Evolutionary conservation across 495 filamentous ascomycete genomes (phyloP), one percentile per base, ranked within the genome.

Genomic region (Pyrenula aspistea): DNA sequence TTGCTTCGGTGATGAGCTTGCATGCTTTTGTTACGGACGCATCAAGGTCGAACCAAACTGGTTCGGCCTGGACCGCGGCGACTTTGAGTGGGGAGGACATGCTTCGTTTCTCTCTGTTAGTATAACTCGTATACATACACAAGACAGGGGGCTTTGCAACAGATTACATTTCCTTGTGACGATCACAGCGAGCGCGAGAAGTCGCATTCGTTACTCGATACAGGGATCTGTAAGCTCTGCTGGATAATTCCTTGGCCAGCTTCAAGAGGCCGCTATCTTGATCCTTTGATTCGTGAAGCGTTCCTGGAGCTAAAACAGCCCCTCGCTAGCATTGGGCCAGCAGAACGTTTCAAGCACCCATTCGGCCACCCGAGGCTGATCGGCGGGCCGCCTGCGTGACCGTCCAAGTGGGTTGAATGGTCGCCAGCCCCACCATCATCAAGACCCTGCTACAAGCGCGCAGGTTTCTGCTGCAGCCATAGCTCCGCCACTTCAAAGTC

Each of bases 21-120:
- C 70, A 73, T 2, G 78, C 80, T 59, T 83, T 84, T 2, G 62
- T 56, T 10, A 83, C 69, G 2, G 70, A 67, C 0, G 57, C 73
- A 0, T 67, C 60, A 1, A 84, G 67, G 58, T 84, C 74, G 0
- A 83, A 65, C 76, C 78, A 82, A 10, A 62, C 68, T 0, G 80
- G 78, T 64, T 82, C 80, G 1, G 74, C 71, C 59, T 81, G 76
- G 11, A 66, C 71, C 25, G 71, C 74, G 0, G 75, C 76, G n/a
- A 78, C 76, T 3, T 67, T 64, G 12, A 73, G n/a, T n/a, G n/a
- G n/a, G n/a, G n/a, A n/a, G n/a, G n/a, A n/a, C n/a, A n/a, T n/a
- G n/a, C n/a, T n/a, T n/a, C n/a, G n/a, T n/a, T n/a, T n/a, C n/a
- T n/a, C n/a, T n/a, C n/a, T n/a, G n/a, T n/a, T n/a, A n/a, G n/a